Percentiles rank a stretch among this genome's conserved stretches.
Conservation (phyloP, 2,329 filamentous ascomycete species). For the Pseudogymnoascus sp. region DNA sequence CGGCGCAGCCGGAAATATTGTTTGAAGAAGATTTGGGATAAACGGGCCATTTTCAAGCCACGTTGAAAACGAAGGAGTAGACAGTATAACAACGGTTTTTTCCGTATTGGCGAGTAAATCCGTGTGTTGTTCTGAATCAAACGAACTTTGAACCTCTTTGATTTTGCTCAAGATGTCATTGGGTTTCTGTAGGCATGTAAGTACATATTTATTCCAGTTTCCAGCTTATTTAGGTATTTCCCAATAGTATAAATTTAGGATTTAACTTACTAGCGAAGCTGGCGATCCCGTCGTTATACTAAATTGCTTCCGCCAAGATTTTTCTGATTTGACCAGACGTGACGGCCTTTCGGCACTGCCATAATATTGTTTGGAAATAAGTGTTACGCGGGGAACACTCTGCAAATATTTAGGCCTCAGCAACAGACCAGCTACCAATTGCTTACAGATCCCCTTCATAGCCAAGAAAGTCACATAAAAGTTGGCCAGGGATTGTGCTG, state of each 20-base stretch:
- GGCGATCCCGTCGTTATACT: constrained; percentile 3
- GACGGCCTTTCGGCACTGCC: neutral
- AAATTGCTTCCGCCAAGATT: neutral
- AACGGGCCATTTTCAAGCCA: constrained; percentile 29
- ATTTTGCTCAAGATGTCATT: constrained; percentile 6
- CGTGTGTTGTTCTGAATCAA: neutral
- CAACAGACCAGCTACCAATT: neutral
- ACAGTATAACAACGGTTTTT: constrained; percentile 28
- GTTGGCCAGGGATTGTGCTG: neutral
- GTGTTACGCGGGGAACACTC: neutral
- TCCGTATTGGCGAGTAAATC: neutral
- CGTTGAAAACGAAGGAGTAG: constrained; percentile 28
- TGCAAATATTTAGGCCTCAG: constrained; percentile 1
- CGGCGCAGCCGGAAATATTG: constrained; percentile 12
- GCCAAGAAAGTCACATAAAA: neutral
- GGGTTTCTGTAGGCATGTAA: neutral
- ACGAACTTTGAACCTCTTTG: constrained; percentile 1
- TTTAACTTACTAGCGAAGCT: neutral
- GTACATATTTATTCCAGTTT: neutral
- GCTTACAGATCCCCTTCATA: constrained; percentile 5
- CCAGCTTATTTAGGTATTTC: neutral
- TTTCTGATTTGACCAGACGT: neutral
- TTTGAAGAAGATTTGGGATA: constrained; percentile 24
- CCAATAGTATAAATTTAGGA: neutral
- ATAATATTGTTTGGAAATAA: constrained; percentile 10